Evolutionary conservation across 2,329 filamentous ascomycete genomes (phyloP).

Genomic region (Beauveria caledonica): DNA sequence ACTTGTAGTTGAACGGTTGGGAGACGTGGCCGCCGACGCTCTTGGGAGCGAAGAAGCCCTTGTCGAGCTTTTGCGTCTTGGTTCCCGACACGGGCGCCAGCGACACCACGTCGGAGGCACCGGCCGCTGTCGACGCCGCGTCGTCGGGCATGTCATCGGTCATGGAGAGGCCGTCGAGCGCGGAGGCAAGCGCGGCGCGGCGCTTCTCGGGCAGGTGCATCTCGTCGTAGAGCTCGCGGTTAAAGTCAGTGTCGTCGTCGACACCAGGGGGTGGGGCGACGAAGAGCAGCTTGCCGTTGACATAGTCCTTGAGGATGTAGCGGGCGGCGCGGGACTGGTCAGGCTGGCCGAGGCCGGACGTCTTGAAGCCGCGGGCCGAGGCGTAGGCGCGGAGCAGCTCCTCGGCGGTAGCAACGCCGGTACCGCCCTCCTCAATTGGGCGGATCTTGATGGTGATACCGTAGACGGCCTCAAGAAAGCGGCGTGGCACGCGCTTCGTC

Average conservation of each 20-base stretch:
- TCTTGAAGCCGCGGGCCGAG: conserved; percentile 80
- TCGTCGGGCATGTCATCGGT: conserved; percentile 24
- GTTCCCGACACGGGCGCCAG: conserved; percentile 47
- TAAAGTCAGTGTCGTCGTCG: conserved; percentile 70
- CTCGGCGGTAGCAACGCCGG: conserved; percentile 72
- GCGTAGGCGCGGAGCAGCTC: conserved; percentile 85
- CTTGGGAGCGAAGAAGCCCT: conserved; percentile 73
- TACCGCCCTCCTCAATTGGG: conserved; percentile 85
- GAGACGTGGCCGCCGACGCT: conserved; percentile 57
- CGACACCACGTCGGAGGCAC: conserved; percentile 38
- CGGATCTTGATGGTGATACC: conserved; percentile 80
- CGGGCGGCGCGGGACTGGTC: conserved; percentile 89
- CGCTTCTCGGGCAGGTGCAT: conserved; percentile 76
- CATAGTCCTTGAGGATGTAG: conserved; percentile 91
- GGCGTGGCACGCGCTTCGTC: conserved; percentile 73
- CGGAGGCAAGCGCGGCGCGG: conserved; percentile 52
- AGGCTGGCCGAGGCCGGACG: conserved; percentile 79
- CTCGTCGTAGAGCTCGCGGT: conserved; percentile 78
- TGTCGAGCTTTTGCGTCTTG: conserved; percentile 74
- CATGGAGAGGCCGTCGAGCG: conserved; percentile 39
- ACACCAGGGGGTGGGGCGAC: conserved; percentile 76
- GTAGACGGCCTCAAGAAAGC: conserved; percentile 87
- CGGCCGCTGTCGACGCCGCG: conserved; percentile 21
- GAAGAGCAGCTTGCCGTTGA: conserved; percentile 89
- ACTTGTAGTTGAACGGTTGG: conserved; percentile 84